phyloP scores from a whole-genome alignment of 2,329 filamentous ascomycete genomes.

The Ascochyta rabiei region DNA sequence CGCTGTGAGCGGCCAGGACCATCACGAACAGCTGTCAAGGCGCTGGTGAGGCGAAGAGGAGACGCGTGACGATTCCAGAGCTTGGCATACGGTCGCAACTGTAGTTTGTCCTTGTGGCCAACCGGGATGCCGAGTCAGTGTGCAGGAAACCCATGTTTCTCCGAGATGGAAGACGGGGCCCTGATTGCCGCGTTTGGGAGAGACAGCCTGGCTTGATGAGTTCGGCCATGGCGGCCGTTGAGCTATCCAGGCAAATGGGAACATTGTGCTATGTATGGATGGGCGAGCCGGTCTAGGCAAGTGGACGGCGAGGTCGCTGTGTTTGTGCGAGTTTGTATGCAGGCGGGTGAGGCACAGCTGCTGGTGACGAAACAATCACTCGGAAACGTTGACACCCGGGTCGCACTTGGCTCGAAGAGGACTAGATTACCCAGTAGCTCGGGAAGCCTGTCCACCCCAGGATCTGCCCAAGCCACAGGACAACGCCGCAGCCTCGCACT shows the following conservation, averaged over 20 bases:
- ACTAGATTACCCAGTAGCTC: conserved; percentile 5
- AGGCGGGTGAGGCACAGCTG: conserved; percentile 14
- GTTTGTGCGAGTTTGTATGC: conserved; percentile 24
- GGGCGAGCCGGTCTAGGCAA: conserved; percentile 17
- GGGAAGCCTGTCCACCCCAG: conserved; percentile 11
- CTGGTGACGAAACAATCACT: conserved; percentile 19
- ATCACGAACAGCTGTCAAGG: conserved; percentile 6
- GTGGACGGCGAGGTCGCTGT: conserved; percentile 34
- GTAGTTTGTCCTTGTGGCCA: conserved; percentile 5
- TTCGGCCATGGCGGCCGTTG: conserved; percentile 34
- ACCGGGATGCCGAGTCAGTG: conserved; percentile 17
- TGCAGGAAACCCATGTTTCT: background rate
- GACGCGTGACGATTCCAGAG: background rate
- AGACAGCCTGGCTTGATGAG: conserved; percentile 20
- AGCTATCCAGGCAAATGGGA: conserved; percentile 20
- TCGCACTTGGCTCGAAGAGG: conserved; percentile 16
- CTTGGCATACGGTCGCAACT: conserved; percentile 19
- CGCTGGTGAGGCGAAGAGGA: background rate
- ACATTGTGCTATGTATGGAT: background rate
- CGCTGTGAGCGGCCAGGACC: background rate
- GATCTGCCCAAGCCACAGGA: conserved; percentile 17
- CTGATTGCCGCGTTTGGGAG: conserved; percentile 13
- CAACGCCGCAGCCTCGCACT: conserved; percentile 14
- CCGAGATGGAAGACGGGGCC: background rate
- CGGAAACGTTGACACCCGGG: conserved; percentile 29